These are phyloP conservation scores for Sclerotinia nivalis DNA, from an alignment of 2,329 filamentous ascomycete genomes.

Conservation along the genomic window DNA sequence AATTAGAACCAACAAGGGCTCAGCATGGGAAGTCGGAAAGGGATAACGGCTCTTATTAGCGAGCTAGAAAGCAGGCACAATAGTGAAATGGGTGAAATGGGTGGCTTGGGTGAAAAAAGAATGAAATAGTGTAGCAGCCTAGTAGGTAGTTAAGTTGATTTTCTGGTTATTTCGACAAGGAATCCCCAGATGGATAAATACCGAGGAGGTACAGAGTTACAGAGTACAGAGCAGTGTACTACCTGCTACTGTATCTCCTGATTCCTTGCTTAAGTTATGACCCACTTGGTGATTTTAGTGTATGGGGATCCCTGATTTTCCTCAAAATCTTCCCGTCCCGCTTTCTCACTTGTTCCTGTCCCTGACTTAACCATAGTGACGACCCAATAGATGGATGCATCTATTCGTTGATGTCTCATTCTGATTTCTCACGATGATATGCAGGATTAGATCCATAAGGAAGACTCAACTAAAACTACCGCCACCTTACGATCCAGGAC, in stretches of 20 bases:
- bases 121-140: background rate
- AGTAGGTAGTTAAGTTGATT: background rate
- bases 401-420: background rate
- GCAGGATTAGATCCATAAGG: background rate
- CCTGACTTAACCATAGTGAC: background rate
- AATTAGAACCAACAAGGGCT: background rate
- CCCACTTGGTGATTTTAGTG: background rate
- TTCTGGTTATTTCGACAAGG: background rate
- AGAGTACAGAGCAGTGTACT: background rate
- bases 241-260: background rate
- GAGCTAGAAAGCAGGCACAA: background rate
- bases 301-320: background rate
- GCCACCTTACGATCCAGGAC: background rate
- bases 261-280: background rate
- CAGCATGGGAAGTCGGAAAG: background rate
- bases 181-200: background rate
- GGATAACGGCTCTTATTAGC: background rate
- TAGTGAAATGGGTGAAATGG: background rate
- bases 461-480: background rate
- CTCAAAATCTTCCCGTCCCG: background rate
- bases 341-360: background rate
- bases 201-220: too few relatives aligned
- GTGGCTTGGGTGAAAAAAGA: too few relatives aligned
- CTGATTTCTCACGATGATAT: background rate
- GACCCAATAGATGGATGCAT: background rate